A percentile compares a stretch with the other conserved stretches of the same genome.
Conservation (phyloP, 2,329 filamentous ascomycete genomes). For the Penicillium janthinellum region DNA sequence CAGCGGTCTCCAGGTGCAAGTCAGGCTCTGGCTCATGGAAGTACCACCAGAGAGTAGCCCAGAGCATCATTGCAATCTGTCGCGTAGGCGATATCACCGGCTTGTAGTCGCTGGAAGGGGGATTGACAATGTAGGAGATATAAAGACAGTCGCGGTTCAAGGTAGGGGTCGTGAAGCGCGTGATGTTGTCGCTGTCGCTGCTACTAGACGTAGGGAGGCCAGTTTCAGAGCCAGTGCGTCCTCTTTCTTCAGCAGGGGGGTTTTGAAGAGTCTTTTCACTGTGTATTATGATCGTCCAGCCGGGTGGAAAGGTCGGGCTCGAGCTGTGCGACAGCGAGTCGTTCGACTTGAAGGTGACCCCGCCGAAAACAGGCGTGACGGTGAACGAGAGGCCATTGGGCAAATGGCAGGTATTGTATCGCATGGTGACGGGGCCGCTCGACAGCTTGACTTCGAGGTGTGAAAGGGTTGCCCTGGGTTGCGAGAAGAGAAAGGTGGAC, state of each 20-base stretch:
- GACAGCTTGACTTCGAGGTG: not conserved
- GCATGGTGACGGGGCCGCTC: constrained; percentile 24
- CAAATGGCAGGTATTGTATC: constrained; percentile 55
- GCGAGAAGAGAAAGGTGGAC: not conserved
- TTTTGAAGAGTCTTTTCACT: constrained; percentile 57
- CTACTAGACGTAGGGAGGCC: constrained; percentile 19
- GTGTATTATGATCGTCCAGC: constrained; percentile 87
- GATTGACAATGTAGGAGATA: constrained; percentile 88
- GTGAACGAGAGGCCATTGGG: constrained; percentile 86
- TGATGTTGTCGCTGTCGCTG: constrained; percentile 35
- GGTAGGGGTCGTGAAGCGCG: constrained; percentile 71
- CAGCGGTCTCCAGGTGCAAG: constrained; percentile 62
- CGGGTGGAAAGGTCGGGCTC: constrained; percentile 68
- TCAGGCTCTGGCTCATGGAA: constrained; percentile 83
- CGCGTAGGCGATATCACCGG: constrained; percentile 77
- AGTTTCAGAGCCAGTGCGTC: constrained; percentile 15
- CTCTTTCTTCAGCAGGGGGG: constrained; percentile 19
- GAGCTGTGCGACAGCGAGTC: constrained; percentile 69
- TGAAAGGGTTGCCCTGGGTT: not conserved
- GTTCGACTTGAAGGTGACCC: constrained; percentile 83
- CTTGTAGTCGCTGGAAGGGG: constrained; percentile 77
- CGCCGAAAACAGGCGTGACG: constrained; percentile 86
- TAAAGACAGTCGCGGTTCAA: constrained; percentile 79
- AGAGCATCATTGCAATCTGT: constrained; percentile 95
- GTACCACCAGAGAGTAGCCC: constrained; percentile 95